A percentile compares a stretch with the other conserved stretches of the same genome.
These are phyloP conservation scores for Dipodascus geniculatus DNA, from an alignment of 805 yeast species.

Conservation along the genomic window DNA sequence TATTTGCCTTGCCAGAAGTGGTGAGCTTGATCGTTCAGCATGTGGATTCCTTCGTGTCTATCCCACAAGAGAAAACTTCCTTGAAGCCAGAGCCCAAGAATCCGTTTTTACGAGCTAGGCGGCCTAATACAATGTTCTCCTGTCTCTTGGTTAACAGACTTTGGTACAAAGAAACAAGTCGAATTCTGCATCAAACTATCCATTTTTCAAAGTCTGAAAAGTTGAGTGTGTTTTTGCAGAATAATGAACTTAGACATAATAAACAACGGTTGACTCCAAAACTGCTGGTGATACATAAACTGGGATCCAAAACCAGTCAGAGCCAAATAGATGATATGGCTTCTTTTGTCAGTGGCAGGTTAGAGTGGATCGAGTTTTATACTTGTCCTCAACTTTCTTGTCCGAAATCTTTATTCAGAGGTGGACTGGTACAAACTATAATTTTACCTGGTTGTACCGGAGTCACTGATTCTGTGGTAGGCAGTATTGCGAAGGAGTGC, in stretches of 20 bases:
- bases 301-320: constrained; percentile 41
- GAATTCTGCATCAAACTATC: constrained; percentile 43
- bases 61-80: constrained; percentile 46
- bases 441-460: constrained; percentile 61
- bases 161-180: constrained; percentile 48
- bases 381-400: constrained; percentile 71
- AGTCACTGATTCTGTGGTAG: constrained; percentile 49
- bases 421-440: constrained; percentile 31
- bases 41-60: constrained; percentile 42
- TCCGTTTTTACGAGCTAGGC: not conserved
- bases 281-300: constrained; percentile 56
- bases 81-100: not conserved
- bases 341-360: constrained; percentile 32
- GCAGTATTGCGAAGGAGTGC: constrained; percentile 39
- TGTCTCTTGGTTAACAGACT: constrained; percentile 60
- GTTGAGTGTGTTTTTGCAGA: not conserved
- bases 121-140: constrained; percentile 30
- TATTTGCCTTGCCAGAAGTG: constrained; percentile 57
- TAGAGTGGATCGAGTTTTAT: constrained; percentile 67
- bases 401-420: constrained; percentile 33
- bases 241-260: not conserved
- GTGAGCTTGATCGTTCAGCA: constrained; percentile 44
- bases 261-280: constrained; percentile 12
- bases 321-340: constrained; percentile 39
- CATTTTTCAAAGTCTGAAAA: constrained; percentile 33